These are phyloP conservation scores for Monascus purpureus DNA, from an alignment of 495 filamentous ascomycete species.

Conservation along the genomic window DNA sequence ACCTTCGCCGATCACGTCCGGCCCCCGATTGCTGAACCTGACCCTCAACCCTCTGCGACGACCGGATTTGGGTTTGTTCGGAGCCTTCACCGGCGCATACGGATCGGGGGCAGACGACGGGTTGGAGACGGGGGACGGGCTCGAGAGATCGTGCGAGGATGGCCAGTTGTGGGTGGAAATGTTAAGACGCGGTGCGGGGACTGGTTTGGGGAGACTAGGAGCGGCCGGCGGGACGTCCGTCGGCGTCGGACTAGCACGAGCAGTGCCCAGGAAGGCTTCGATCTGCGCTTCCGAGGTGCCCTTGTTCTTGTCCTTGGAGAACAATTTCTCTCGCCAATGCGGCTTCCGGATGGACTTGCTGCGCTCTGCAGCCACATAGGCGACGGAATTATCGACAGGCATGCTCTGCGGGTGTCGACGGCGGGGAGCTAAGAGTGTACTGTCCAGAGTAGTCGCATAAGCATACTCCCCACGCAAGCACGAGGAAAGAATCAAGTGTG, in stretches of 20 bases:
- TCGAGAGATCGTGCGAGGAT: constrained; percentile 13
- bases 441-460: no score
- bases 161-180: constrained; percentile 11
- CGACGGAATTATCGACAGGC: constrained; percentile 28
- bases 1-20: constrained; percentile 73
- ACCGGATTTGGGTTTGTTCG: constrained; percentile 17
- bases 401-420: constrained; percentile 9
- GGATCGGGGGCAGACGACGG: constrained; percentile 9
- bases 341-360: constrained; percentile 25
- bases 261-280: constrained; percentile 29
- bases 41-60: constrained; percentile 52
- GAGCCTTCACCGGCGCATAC: constrained; percentile 6
- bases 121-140: constrained; percentile 6
- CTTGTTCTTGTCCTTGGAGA: constrained; percentile 28
- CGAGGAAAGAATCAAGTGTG: constrained; percentile 1
- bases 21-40: constrained; percentile 50
- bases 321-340: constrained; percentile 36
- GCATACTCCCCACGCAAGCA: no score
- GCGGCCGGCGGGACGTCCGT: constrained; percentile 5
- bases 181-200: constrained; percentile 7
- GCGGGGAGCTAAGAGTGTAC: background rate
- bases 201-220: constrained; percentile 5
- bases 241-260: constrained; percentile 12
- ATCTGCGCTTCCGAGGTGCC: constrained; percentile 27
- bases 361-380: constrained; percentile 23